Conservation (phyloP, 1,284 basidiomycete genomes). For the Cutaneotrichosporon dermatis region DNA sequence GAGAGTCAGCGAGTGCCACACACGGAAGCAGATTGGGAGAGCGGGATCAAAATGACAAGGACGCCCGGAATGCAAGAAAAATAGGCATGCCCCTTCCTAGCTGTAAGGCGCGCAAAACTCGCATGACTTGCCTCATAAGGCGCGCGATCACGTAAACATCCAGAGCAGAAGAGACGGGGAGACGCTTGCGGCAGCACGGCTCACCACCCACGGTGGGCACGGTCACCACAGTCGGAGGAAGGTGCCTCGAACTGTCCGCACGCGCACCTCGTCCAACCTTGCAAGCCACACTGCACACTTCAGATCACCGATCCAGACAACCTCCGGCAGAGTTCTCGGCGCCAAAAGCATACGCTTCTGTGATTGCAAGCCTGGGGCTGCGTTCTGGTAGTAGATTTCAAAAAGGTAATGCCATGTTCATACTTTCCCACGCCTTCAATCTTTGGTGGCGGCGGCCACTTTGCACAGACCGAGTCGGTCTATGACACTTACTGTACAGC, state of each 20-base stretch:
- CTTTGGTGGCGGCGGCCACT: not conserved
- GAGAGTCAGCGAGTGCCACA: constrained; percentile 1
- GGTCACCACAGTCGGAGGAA: no score
- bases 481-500: constrained; percentile 7
- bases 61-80: not conserved
- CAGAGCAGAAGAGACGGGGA: not conserved
- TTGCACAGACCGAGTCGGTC: not conserved
- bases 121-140: no score
- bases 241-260: no score
- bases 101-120: not conserved
- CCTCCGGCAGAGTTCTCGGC: not conserved
- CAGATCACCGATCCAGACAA: not conserved
- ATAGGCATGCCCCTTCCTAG: not conserved
- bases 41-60: not conserved
- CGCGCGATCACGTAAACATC: no score
- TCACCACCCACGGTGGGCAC: not conserved
- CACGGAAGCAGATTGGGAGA: not conserved
- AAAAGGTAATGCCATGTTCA: constrained; percentile 6
- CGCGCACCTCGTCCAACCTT: not conserved
- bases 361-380: not conserved
- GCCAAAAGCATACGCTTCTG: not conserved
- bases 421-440: constrained; percentile 1
- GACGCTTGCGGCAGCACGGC: not conserved
- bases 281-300: not conserved
- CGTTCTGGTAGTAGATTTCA: constrained; percentile 2